A percentile compares a stretch with the other conserved stretches of the same genome.
These are phyloP conservation scores for Arachnopeziza araneosa DNA, from an alignment of 2,329 filamentous ascomycete species.

Conservation along the genomic window DNA sequence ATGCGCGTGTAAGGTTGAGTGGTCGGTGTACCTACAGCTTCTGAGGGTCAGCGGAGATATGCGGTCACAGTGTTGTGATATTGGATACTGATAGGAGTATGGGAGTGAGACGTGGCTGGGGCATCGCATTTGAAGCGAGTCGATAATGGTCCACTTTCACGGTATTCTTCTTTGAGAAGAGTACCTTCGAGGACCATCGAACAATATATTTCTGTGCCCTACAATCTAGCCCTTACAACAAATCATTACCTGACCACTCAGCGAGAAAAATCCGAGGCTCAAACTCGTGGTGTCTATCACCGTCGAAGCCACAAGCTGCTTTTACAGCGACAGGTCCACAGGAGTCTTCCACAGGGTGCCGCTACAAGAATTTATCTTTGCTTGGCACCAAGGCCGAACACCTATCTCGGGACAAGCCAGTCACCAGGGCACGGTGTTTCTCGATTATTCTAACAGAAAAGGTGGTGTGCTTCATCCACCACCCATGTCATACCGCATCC, in stretches of 20 bases:
- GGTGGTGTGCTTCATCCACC: background rate
- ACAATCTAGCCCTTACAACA: too few relatives aligned
- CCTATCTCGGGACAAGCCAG: background rate
- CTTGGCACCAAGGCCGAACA: too few relatives aligned
- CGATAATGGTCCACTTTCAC: too few relatives aligned
- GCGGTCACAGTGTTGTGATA: background rate
- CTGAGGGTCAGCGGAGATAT: background rate
- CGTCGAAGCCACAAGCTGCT: background rate
- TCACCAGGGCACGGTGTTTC: background rate
- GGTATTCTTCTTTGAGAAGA: background rate
- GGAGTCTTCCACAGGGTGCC: background rate
- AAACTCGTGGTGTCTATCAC: background rate
- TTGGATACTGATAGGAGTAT: background rate
- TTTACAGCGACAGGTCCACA: background rate
- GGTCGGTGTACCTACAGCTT: constrained; percentile 1
- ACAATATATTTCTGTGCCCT: background rate
- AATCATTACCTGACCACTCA: background rate
- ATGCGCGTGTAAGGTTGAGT: background rate
- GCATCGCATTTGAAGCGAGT: background rate
- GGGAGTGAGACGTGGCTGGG: background rate
- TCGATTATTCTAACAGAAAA: background rate
- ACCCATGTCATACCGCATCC: background rate
- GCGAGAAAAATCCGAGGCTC: background rate
- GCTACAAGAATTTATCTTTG: background rate
- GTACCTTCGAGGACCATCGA: background rate